phyloP scores from a whole-genome alignment of 352 stramenopile species.

The Pythium utonaiense region DNA sequence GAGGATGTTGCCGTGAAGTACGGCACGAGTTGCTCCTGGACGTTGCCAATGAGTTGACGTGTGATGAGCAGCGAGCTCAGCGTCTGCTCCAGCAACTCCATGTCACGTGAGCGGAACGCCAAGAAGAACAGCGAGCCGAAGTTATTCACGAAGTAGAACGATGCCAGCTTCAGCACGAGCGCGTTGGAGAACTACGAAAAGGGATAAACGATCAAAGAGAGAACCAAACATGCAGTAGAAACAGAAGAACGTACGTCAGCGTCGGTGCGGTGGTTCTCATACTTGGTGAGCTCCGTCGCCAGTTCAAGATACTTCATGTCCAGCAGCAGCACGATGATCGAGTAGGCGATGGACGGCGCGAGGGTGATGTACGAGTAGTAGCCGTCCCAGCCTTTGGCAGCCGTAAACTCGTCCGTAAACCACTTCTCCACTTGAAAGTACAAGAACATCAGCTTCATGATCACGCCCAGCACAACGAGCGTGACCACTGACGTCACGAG shows the following conservation, averaged over 20 bases:
- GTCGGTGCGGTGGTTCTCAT: conserved; percentile 91
- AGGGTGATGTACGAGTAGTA: conserved; percentile 69
- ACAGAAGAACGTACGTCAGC: conserved; percentile 49
- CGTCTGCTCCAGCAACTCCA: conserved; percentile 89
- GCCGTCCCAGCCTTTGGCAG: conserved; percentile 59
- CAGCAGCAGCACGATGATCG: conserved; percentile 66
- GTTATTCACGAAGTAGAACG: conserved; percentile 98
- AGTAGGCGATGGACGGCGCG: conserved; percentile 69
- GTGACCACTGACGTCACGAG: conserved; percentile 66
- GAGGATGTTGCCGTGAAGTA: conserved; percentile 76
- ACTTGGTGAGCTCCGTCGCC: conserved; percentile 91
- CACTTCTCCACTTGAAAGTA: conserved; percentile 81
- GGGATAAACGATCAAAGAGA: neutral
- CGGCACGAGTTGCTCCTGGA: conserved; percentile 76
- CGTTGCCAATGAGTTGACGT: conserved; percentile 73
- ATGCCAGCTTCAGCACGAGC: conserved; percentile 97
- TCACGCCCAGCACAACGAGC: conserved; percentile 55
- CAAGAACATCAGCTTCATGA: conserved; percentile 75
- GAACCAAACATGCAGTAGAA: neutral
- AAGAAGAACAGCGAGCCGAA: conserved; percentile 96
- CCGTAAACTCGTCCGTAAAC: conserved; percentile 52
- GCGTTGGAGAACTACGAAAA: conserved; percentile 78
- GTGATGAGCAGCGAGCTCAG: conserved; percentile 83
- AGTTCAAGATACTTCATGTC: conserved; percentile 89
- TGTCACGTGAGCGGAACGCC: conserved; percentile 87